Percentiles rank a stretch among this genome's conserved stretches.
phyloP scores from a whole-genome alignment of 83 land plant genomes.

The Diphasiastrum complanatum region DNA sequence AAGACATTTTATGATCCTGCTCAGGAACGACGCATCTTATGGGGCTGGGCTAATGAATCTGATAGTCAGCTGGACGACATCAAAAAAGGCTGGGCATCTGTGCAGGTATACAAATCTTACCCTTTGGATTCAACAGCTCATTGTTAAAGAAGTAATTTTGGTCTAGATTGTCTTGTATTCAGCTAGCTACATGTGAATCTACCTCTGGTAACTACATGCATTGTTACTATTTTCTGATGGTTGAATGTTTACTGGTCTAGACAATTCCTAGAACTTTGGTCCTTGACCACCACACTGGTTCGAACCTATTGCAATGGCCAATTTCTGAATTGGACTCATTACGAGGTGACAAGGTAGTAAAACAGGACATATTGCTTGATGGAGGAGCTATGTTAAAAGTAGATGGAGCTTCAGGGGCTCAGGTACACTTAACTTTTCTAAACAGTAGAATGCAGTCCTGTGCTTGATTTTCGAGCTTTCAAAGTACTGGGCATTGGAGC shows the following conservation, averaged over 20 bases:
- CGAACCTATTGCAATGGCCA: conserved; percentile 71
- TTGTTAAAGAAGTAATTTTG: neutral
- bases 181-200: neutral
- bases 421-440: conserved; percentile 29
- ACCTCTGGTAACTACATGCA: neutral
- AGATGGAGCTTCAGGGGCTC: conserved; percentile 41
- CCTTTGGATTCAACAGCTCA: neutral
- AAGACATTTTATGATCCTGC: conserved; percentile 78
- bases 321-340: conserved; percentile 60
- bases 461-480: neutral
- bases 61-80: conserved; percentile 67
- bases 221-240: conserved; percentile 2
- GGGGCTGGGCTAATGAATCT: conserved; percentile 86
- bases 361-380: conserved; percentile 16
- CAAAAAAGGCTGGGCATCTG: conserved; percentile 82
- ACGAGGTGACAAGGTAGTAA: conserved; percentile 11
- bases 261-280: conserved; percentile 62
- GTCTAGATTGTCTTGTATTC: neutral
- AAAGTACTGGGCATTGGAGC: no score
- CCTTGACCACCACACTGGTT: conserved; percentile 50
- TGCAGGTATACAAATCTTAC: conserved; percentile 44
- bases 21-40: conserved; percentile 58
- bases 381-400: conserved; percentile 50
- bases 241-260: conserved; percentile 40
- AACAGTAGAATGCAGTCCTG: neutral